These are phyloP conservation scores for Mallotus repandus DNA, from an alignment of 441 rosid genomes.

Conservation along the genomic window DNA sequence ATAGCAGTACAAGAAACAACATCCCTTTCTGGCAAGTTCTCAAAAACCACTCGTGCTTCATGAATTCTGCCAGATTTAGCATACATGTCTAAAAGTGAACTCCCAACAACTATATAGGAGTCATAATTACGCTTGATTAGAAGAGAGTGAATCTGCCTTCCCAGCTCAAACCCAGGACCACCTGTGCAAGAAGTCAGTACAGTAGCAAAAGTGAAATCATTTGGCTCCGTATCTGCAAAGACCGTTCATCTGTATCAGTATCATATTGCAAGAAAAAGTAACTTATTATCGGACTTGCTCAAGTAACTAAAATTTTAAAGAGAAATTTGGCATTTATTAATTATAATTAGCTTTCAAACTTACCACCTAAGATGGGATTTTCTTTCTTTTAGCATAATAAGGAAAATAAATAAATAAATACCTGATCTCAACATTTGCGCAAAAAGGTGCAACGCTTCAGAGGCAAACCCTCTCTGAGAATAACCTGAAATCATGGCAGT, in stretches of 20 bases:
- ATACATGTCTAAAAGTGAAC: constrained; percentile 67
- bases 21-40: constrained; percentile 48
- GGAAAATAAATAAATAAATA: constrained; percentile 12
- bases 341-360: background rate
- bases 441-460: constrained; percentile 58
- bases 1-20: constrained; percentile 64
- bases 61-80: constrained; percentile 52
- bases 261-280: background rate
- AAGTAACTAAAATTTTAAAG: background rate
- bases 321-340: background rate
- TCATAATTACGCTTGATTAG: constrained; percentile 42
- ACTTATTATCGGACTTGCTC: background rate
- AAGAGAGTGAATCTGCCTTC: constrained; percentile 61
- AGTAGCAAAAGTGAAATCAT: constrained; percentile 74
- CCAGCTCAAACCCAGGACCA: constrained; percentile 46
- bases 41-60: constrained; percentile 45
- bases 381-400: too few relatives aligned
- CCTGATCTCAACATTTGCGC: constrained; percentile 68
- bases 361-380: background rate
- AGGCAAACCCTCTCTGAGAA: constrained; percentile 49
- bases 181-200: constrained; percentile 65
- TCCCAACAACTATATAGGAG: constrained; percentile 47
- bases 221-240: constrained; percentile 62
- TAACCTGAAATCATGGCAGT: constrained; percentile 73
- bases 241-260: constrained; percentile 5